phyloP scores from a whole-genome alignment of 345 rosid species.

The Geranium brycei region DNA sequence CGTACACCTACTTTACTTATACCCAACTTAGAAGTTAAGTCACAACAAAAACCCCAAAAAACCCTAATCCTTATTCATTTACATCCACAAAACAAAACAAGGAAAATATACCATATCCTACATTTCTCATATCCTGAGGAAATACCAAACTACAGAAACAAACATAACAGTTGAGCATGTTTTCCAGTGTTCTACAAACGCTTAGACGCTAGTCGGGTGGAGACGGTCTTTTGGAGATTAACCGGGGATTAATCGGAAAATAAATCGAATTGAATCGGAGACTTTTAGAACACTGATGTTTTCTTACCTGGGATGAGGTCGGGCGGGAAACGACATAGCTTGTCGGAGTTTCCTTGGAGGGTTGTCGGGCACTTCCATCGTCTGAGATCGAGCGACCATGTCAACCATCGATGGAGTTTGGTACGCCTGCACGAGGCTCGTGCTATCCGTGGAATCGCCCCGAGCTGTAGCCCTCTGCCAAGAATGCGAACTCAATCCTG shows the following conservation, averaged over 20 bases:
- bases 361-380: constrained; percentile 36
- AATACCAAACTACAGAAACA: constrained; percentile 8
- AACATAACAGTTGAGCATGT: constrained; percentile 8
- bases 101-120: constrained; percentile 20
- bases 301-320: constrained; percentile 45
- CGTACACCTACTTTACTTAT: no score
- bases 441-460: constrained; percentile 63
- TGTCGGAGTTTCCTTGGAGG: constrained; percentile 49
- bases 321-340: constrained; percentile 54
- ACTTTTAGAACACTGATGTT: no score
- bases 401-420: constrained; percentile 94
- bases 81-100: constrained; percentile 16
- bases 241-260: no score
- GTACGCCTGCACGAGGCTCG: constrained; percentile 62
- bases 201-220: no score
- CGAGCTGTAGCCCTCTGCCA: constrained; percentile 98
- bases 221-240: no score
- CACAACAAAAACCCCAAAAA: no score
- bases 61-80: constrained; percentile 27
- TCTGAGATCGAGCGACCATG: constrained; percentile 87
- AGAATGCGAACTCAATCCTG: constrained; percentile 90
- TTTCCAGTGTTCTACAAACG: no score
- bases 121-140: constrained; percentile 7
- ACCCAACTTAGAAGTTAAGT: constrained; percentile 5
- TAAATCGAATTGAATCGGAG: no score